Conservation (phyloP, 345 rosid genomes). For the Lepidium didymum region DNA sequence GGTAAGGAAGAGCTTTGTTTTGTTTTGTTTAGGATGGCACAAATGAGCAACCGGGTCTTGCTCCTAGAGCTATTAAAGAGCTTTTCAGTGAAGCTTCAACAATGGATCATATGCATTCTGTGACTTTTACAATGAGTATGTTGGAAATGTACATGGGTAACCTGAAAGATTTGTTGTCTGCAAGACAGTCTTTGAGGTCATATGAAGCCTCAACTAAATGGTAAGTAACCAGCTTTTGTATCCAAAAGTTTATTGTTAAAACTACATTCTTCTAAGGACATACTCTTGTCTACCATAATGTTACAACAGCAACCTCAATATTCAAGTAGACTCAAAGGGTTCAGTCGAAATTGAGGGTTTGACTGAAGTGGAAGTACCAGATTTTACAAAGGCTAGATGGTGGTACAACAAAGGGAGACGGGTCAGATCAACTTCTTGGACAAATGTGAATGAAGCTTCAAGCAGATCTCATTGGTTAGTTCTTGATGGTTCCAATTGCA, state of each 20-base stretch:
- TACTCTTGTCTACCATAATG: slow-evolving; percentile 24
- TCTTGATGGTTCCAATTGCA: slow-evolving; percentile 8
- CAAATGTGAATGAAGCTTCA: slow-evolving; percentile 79
- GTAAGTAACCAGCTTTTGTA: slow-evolving; percentile 28
- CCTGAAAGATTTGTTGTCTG: slow-evolving; percentile 67
- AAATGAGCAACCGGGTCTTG: slow-evolving; percentile 59
- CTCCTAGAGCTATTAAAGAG: slow-evolving; percentile 65
- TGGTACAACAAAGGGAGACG: slow-evolving; percentile 78
- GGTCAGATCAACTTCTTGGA: slow-evolving; percentile 73
- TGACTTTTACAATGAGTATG: slow-evolving; percentile 82
- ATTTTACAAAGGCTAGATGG: slow-evolving; percentile 58
- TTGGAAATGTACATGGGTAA: slow-evolving; percentile 90
- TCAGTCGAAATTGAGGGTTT: slow-evolving; percentile 72
- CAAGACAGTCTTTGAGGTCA: slow-evolving; percentile 39
- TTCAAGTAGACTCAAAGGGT: slow-evolving; percentile 85
- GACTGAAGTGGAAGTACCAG: slow-evolving; percentile 62
- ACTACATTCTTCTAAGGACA: slow-evolving; percentile 14
- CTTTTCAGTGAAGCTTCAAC: slow-evolving; percentile 47
- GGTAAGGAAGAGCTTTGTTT: slow-evolving; percentile 5
- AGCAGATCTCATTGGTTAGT: slow-evolving; percentile 95
- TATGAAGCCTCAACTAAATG: slow-evolving; percentile 41
- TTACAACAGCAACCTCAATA: slow-evolving; percentile 69
- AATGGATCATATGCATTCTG: slow-evolving; percentile 36
- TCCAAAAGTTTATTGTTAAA: not conserved
- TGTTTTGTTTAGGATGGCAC: slow-evolving; percentile 58